Evolutionary conservation across 2,329 filamentous ascomycete species (phyloP), one percentile per base, ranked within the genome.

Genomic region (Simplicillium sp.): DNA sequence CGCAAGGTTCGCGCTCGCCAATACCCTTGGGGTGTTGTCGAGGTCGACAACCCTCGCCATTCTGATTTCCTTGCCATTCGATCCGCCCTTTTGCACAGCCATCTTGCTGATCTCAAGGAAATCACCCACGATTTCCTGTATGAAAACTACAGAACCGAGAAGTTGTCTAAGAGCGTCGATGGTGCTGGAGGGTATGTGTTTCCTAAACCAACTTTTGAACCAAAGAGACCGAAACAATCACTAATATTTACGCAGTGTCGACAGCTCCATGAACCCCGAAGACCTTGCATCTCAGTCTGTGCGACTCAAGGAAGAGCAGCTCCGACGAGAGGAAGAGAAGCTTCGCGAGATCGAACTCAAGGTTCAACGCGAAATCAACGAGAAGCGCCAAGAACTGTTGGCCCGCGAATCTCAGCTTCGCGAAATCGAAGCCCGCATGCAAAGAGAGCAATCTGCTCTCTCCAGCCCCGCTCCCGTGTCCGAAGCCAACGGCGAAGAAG

Each of bases 61-160:
- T 96, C 89, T 37, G 92, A 98, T 66, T 98, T 98, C 75, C 71
- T 98, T 51, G 92, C 92, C 50, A 95, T 98, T 60, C 84, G 92
- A 62, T 96, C 89, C 45, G 92, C 92, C 42, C 82, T 98, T 43
- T 78, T 98, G 47, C 92, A 98, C 76, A 96, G 88, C 68, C 92
- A 98, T 73, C 71, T 98, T 60, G 92, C 92, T 46, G 92, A 98
- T 65, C 71, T 98, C 57, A 98, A 98, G 81, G 92, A 98, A 67
- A 98, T 98, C 61, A 98, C 92, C 39, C 92, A 98, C 67, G 92
- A 98, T 67, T 98, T 98, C 82, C 73, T 98, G 50, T 98, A 98
- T 71, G 92, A 98, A 66, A 98, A 98, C 72, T 98, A 98, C 78
- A 88, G 92, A 87, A 98, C 92, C 59, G 92, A 98, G 85, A 97